Percentiles rank a stretch among this genome's conserved stretches.
Evolutionary conservation across 1,284 basidiomycete genomes (phyloP).

Genomic region (Puccinia triticina): DNA sequence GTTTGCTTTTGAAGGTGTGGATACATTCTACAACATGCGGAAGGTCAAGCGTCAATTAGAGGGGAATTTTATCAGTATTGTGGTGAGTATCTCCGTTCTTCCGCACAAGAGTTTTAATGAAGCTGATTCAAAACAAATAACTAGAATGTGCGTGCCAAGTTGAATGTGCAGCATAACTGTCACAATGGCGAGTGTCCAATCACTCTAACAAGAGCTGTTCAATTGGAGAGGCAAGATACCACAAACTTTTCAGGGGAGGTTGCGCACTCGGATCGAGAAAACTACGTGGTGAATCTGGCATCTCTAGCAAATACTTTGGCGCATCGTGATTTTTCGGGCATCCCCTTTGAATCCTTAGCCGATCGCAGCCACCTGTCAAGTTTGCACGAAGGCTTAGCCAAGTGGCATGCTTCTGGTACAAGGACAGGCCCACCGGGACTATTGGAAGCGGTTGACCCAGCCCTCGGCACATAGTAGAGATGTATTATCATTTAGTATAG

Average conservation of each 20-base stretch:
- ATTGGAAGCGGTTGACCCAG: too few species aligned
- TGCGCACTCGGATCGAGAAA: not conserved
- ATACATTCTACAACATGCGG: not conserved
- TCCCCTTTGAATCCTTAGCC: too few species aligned
- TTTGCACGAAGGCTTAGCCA: too few species aligned
- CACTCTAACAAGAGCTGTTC: not conserved
- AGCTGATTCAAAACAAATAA: too few species aligned
- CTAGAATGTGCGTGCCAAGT: not conserved
- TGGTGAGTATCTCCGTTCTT: not conserved
- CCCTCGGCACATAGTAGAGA: too few species aligned
- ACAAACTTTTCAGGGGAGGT: not conserved
- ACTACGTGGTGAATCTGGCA: not conserved
- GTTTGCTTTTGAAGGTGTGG: not conserved
- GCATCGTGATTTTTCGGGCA: too few species aligned
- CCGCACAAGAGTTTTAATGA: too few species aligned
- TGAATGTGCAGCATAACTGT: constrained; percentile 15
- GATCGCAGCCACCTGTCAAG: too few species aligned
- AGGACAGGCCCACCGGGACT: too few species aligned
- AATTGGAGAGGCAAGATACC: not conserved
- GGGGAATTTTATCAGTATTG: not conserved
- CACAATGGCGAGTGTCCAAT: not conserved
- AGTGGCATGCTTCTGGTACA: too few species aligned
- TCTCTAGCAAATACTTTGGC: not conserved
- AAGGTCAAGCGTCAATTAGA: not conserved
- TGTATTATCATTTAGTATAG: too few species aligned